These are phyloP conservation scores for Pyricularia grisea DNA, from an alignment of 2,329 filamentous ascomycete species.

Conservation along the genomic window DNA sequence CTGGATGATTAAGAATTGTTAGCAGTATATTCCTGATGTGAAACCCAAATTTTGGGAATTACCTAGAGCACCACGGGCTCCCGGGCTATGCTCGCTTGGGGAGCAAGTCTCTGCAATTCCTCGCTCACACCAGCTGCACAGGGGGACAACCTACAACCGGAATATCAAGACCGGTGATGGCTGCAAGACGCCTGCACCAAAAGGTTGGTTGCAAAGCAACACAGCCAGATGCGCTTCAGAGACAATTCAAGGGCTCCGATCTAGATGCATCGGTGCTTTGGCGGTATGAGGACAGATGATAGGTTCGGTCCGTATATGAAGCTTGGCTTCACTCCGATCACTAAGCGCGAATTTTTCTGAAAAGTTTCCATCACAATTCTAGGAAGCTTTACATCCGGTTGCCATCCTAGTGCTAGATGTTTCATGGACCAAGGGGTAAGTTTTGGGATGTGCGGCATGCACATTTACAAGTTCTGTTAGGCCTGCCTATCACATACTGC, in stretches of 20 bases:
- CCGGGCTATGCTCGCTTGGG: neutral
- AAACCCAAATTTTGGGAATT: neutral
- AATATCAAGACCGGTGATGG: neutral
- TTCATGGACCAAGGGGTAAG: neutral
- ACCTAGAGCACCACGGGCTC: neutral
- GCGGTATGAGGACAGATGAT: neutral
- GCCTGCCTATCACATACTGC: neutral
- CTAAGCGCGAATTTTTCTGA: neutral
- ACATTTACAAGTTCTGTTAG: neutral
- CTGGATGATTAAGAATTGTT: neutral
- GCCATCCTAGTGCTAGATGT: neutral
- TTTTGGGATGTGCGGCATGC: neutral
- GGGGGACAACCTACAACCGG: too few relatives aligned
- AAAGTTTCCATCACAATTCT: neutral
- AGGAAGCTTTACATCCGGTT: neutral
- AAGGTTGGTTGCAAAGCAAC: neutral
- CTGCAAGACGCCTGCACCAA: neutral
- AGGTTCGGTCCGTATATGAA: neutral
- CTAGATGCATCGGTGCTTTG: neutral
- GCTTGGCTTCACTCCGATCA: neutral
- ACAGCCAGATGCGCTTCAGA: neutral
- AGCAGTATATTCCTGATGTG: neutral
- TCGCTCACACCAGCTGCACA: neutral
- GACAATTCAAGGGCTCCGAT: neutral
- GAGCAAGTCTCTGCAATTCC: neutral